These are phyloP conservation scores for Chlorella sp. DNA, from an alignment of 139 green algal genomes.

Conservation along the genomic window DNA sequence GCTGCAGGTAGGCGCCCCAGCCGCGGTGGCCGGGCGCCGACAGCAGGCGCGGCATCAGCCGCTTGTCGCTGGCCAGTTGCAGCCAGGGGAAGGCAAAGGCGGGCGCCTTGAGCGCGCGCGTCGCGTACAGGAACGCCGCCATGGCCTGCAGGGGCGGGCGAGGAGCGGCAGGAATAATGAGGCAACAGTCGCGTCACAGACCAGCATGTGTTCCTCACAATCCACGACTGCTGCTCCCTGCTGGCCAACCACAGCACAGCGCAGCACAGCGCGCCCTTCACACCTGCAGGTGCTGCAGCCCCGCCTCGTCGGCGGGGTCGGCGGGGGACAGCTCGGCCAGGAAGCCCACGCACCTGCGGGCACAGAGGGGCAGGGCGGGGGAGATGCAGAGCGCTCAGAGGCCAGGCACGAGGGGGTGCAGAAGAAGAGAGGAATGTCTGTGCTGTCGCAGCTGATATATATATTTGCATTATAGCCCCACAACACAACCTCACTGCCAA, in stretches of 20 bases:
- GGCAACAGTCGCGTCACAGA: too few relatives aligned
- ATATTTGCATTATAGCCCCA: too few relatives aligned
- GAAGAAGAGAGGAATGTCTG: too few relatives aligned
- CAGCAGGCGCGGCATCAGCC: constrained; percentile 95
- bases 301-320: constrained; percentile 45
- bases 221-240: background rate
- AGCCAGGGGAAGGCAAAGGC: constrained; percentile 97
- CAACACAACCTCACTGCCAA: too few relatives aligned
- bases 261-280: background rate
- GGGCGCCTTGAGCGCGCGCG: constrained; percentile 87
- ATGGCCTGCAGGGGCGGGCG: constrained; percentile 20
- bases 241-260: too few relatives aligned
- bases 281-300: constrained; percentile 59
- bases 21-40: constrained; percentile 62
- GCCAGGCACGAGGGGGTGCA: too few relatives aligned
- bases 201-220: too few relatives aligned
- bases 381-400: too few relatives aligned
- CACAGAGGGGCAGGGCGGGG: too few relatives aligned
- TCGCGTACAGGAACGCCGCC: constrained; percentile 46
- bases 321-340: constrained; percentile 80
- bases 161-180: background rate
- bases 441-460: too few relatives aligned
- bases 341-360: constrained; percentile 64
- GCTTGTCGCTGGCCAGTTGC: constrained; percentile 89
- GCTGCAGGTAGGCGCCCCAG: constrained; percentile 75